Percentiles rank a stretch among this genome's conserved stretches.
Conservation (phyloP, 495 filamentous ascomycete genomes). For the Bryoglossum gracile region DNA sequence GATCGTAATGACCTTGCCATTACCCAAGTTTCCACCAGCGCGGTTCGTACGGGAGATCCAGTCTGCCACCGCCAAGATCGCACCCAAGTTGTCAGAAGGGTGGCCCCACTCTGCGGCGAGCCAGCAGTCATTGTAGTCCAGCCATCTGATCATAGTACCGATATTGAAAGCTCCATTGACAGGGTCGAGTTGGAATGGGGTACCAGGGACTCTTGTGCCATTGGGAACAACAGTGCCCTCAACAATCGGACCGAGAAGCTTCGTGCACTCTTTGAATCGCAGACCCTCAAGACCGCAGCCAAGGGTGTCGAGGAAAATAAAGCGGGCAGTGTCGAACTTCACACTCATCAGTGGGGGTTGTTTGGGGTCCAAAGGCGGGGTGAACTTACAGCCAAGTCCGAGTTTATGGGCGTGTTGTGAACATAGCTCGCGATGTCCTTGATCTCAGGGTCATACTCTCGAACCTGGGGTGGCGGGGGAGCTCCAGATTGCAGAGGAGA, state of each 20-base stretch:
- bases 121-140: conserved; percentile 99
- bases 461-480: conserved; percentile 40
- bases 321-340: conserved; percentile 87
- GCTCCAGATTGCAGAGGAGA: conserved; percentile 43
- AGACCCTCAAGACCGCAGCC: conserved; percentile 94
- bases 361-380: conserved; percentile 12
- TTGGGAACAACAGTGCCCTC: conserved; percentile 88
- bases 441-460: conserved; percentile 82
- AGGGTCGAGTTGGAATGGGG: conserved; percentile 88
- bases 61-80: conserved; percentile 92
- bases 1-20: conserved; percentile 78
- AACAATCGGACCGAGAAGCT: conserved; percentile 91
- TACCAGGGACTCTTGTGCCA: conserved; percentile 86
- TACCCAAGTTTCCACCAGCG: conserved; percentile 76
- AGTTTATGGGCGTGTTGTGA: conserved; percentile 83
- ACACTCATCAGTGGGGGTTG: conserved; percentile 20
- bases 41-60: conserved; percentile 97
- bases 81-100: conserved; percentile 92
- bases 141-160: conserved; percentile 94
- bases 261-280: conserved; percentile 90
- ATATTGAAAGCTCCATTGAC: conserved; percentile 98
- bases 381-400: conserved; percentile 77
- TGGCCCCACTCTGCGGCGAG: conserved; percentile 98
- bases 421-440: conserved; percentile 91
- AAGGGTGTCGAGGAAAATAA: conserved; percentile 89